Evolutionary conservation across 2,329 filamentous ascomycete genomes (phyloP), one percentile per base, ranked within the genome.

Genomic region (Talaromyces islandicus): DNA sequence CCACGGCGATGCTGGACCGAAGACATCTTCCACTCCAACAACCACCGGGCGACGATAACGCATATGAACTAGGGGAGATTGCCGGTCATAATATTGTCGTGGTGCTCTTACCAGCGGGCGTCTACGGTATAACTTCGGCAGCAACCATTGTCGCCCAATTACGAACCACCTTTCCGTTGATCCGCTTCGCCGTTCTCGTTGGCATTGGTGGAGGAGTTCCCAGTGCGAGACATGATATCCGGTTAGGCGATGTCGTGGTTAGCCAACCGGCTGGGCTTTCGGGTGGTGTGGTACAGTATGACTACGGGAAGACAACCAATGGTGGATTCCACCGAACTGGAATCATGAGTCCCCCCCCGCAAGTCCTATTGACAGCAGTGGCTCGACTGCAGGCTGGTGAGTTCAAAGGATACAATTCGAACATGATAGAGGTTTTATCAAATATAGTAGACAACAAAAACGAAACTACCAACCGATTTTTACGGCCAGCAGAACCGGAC

Each of bases 181-280:
- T 71, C 21, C 54, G 62, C 9, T 63, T 76, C 48, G 70, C 70
- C 2, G 64, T 80, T 1, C 73, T 80, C 70, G 75, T 80, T 1
- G 77, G 77, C 27, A 74, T 79, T 53, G 76, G 71, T 12, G 63
- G 61, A 2, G 64, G 64, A 0, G 64, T 62, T 1, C 64, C 63
- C 0, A 56, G 32, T 9, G 30, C 70, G 35, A 10, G 12, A 9
- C 24, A 57, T 2, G 63, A 67, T 54, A 63, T 69, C 51, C 62
- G 62, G 4, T 53, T 68, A 2, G 65, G 67, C 4, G 66, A 69
- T 61, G 60, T 69, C 3, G 68, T 68, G 2, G 60, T 69, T 10
- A 68, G 67, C 56, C 57, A 43, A 17, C 57, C 62, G 7, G 6
- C 35, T 7, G 43, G 12, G 27, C 32, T 0, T 2, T 56, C 19